These are phyloP conservation scores for Epithemia pelagica DNA, from an alignment of 108 stramenopile species.

Conservation along the genomic window DNA sequence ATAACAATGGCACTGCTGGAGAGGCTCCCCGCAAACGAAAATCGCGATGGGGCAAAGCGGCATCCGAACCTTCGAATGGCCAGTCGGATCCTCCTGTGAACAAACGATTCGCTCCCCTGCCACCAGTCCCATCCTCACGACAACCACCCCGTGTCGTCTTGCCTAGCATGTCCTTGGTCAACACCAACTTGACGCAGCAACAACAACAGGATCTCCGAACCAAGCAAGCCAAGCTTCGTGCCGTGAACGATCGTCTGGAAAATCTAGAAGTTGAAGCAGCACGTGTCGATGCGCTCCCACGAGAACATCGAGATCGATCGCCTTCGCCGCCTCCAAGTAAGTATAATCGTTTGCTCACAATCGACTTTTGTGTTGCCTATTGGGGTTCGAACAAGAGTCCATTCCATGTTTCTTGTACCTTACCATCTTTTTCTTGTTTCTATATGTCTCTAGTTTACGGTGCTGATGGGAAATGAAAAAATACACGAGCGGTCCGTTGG, in stretches of 20 bases:
- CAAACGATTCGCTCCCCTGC: constrained; percentile 26
- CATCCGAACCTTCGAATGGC: constrained; percentile 15
- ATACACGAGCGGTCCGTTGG: constrained; percentile 95
- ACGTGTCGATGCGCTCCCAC: constrained; percentile 68
- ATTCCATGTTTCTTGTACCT: too few species aligned
- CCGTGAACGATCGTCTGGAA: constrained; percentile 51
- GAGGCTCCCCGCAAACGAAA: constrained; percentile 47
- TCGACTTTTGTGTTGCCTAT: too few species aligned
- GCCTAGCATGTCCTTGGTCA: constrained; percentile 23
- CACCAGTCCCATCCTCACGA: constrained; percentile 18
- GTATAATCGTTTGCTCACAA: too few species aligned
- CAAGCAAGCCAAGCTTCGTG: constrained; percentile 50
- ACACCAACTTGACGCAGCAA: constrained; percentile 35
- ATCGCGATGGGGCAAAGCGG: constrained; percentile 43
- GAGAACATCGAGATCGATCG: constrained; percentile 75
- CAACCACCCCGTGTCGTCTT: constrained; percentile 28
- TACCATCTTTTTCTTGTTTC: too few species aligned
- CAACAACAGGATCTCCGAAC: constrained; percentile 29
- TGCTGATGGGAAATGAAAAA: constrained; percentile 87
- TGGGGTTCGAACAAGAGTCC: too few species aligned
- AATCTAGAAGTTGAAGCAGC: constrained; percentile 69
- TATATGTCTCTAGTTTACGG: constrained; percentile 82
- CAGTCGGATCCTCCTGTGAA: constrained; percentile 18
- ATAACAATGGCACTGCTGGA: too few species aligned
- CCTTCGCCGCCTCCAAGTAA: constrained; percentile 80